Evolutionary conservation across 352 stramenopile genomes (phyloP), one percentile per base, ranked within the genome.

Genomic region (Pythium biforme): DNA sequence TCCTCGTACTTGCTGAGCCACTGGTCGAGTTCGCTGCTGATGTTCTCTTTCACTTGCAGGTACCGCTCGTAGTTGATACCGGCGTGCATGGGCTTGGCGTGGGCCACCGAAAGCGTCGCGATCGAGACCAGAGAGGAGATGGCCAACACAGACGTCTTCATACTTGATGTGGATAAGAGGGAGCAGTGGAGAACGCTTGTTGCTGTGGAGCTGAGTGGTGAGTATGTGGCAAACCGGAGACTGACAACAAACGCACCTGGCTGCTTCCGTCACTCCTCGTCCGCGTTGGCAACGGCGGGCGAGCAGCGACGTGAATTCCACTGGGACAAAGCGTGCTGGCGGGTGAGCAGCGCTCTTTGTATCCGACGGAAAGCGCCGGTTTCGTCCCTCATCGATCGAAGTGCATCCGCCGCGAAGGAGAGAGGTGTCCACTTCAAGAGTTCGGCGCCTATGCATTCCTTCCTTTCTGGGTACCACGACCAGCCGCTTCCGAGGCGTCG

Each of bases 31-130:
- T 87, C 77, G 10, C 59, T 48, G 1, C 46, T 63, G 19, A 88
- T 59, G 17, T 69, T 61, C 34, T 83, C 66, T 47, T 70, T 70
- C 55, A 83, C 76, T 49, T 73, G 61, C 49, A 90, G 69, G 50
- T 88, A 90, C 1, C 75, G 76, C 33, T 76, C 50, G 48, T 83
- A 81, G 43, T 79, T 58, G 20, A 74, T 69, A 8, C 53, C 64
- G 1, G 59, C 58, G 49, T 80, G 51, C 46, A 66, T 70, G 19
- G 59, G 72, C 9, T 48, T 70, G 15, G 53, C 60, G 4, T 64
- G 25, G 15, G 25, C 40, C 2, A 23, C 34, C n/a, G 52, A n/a
- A 20, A 49, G 29, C 7, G 25, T 17, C 29, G 37, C 22, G 22
- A 20, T 34, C 10, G 37, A 25, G 23, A 37, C 17, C 12, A 49